These are phyloP conservation scores for Blastobotrys chiropterorum DNA, from an alignment of 805 yeast genomes.

Conservation along the genomic window DNA sequence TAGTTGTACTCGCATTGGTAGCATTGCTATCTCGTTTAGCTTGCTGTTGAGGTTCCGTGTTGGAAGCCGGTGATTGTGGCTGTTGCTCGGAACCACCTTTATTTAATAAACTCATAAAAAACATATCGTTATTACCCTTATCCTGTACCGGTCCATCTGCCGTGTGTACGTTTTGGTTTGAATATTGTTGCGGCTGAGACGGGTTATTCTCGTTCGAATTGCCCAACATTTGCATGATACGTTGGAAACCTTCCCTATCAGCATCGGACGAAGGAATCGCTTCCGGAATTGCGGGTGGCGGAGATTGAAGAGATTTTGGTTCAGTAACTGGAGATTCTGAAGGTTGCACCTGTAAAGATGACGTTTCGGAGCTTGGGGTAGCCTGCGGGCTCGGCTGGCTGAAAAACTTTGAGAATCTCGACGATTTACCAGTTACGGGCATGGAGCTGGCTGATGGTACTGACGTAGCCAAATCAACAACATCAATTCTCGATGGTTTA, in stretches of 20 bases:
- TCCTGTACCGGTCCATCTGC: constrained; percentile 5
- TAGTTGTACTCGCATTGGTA: background rate
- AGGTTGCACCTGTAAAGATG: background rate
- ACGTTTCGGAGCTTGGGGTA: background rate
- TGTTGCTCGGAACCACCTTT: constrained; percentile 11
- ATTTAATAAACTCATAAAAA: constrained; percentile 21
- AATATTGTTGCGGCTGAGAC: constrained; percentile 1
- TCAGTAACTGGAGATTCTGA: background rate
- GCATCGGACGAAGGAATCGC: constrained; percentile 10
- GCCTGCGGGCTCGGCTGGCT: constrained; percentile 3
- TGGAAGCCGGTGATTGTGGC: background rate
- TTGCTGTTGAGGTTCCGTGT: background rate
- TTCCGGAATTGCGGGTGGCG: constrained; percentile 1
- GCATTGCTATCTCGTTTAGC: background rate
- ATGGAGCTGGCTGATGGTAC: background rate
- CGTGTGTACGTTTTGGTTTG: constrained; percentile 3
- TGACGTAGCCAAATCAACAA: background rate
- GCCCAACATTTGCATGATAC: constrained; percentile 28
- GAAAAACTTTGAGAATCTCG: constrained; percentile 19
- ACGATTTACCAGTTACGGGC: constrained; percentile 7
- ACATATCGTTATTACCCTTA: constrained; percentile 15
- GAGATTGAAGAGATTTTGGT: background rate
- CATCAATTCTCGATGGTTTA: background rate
- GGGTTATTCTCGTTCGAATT: constrained; percentile 3
- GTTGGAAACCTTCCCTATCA: constrained; percentile 29